Percentiles rank a stretch among this genome's conserved stretches.
phyloP scores from a whole-genome alignment of 2,329 filamentous ascomycete genomes.

The Onygenales sp. region DNA sequence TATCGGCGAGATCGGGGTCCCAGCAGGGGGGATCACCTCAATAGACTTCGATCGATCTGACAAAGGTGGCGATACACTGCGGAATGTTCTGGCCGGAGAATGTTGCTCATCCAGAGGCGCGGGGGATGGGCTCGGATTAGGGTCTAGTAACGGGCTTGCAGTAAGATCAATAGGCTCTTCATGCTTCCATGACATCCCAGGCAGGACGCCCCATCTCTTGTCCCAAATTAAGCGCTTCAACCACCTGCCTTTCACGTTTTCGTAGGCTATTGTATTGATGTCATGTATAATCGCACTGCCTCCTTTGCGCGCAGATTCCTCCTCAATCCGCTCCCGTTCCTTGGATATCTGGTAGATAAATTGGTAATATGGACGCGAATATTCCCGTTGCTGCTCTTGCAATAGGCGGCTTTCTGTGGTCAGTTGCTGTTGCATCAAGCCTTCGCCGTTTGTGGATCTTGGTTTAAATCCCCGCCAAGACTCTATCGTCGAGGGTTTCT shows the following conservation, averaged over 20 bases:
- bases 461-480: background rate
- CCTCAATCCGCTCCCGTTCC: conserved; percentile 15
- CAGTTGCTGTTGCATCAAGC: conserved; percentile 8
- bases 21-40: too few relatives aligned
- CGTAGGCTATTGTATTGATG: conserved; percentile 20
- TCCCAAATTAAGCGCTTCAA: conserved; percentile 20
- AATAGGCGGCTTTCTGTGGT: conserved; percentile 8
- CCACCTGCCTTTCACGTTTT: conserved; percentile 21
- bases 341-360: conserved; percentile 20
- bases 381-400: conserved; percentile 15
- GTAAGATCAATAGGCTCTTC: conserved; percentile 12
- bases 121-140: too few relatives aligned
- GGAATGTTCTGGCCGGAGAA: too few relatives aligned
- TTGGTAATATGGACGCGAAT: conserved; percentile 20
- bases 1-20: too few relatives aligned
- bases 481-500: conserved; percentile 1
- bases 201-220: conserved; percentile 20
- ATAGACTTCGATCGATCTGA: too few relatives aligned
- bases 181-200: conserved; percentile 24
- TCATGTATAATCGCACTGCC: conserved; percentile 5
- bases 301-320: background rate
- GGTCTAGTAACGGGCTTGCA: too few relatives aligned
- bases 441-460: conserved; percentile 11
- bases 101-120: too few relatives aligned
- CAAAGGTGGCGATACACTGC: too few relatives aligned